These are phyloP conservation scores for Triadica sebifera DNA, from an alignment of 345 rosid species.

Conservation along the genomic window DNA sequence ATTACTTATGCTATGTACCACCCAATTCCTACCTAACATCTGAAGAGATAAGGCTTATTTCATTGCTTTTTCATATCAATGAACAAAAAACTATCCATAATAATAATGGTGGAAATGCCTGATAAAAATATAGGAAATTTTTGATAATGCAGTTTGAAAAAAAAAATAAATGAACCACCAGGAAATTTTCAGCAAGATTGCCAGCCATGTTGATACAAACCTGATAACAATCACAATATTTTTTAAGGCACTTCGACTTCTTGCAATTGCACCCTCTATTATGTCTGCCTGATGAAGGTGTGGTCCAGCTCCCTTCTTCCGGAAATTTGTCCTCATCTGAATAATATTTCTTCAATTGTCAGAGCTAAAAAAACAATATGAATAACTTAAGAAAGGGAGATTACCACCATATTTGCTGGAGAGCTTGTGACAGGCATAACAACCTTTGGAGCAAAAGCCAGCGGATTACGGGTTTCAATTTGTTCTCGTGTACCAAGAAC, in stretches of 20 bases:
- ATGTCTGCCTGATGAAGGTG: constrained; percentile 42
- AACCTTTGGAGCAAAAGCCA: constrained; percentile 47
- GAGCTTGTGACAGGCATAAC: constrained; percentile 20
- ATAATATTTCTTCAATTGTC: not conserved
- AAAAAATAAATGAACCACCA: not conserved
- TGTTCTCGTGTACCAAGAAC: constrained; percentile 32
- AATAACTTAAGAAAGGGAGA: not conserved
- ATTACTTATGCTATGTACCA: no score
- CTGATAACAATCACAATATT: constrained; percentile 55
- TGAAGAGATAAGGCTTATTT: no score
- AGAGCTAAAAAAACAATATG: constrained; percentile 1
- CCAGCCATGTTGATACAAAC: constrained; percentile 15
- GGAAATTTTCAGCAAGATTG: not conserved
- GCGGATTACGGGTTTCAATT: constrained; percentile 43
- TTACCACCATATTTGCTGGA: constrained; percentile 26
- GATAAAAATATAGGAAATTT: not conserved
- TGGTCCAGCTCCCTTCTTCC: constrained; percentile 28
- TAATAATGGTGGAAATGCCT: not conserved
- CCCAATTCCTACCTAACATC: no score
- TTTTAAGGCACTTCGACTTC: constrained; percentile 47
- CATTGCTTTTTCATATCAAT: no score
- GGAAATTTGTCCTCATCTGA: constrained; percentile 21
- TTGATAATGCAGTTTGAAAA: not conserved
- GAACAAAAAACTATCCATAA: no score
- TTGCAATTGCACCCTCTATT: constrained; percentile 55